These are phyloP conservation scores for Cyclotella distinguenda DNA, from an alignment of 108 stramenopile genomes.

Conservation along the genomic window DNA sequence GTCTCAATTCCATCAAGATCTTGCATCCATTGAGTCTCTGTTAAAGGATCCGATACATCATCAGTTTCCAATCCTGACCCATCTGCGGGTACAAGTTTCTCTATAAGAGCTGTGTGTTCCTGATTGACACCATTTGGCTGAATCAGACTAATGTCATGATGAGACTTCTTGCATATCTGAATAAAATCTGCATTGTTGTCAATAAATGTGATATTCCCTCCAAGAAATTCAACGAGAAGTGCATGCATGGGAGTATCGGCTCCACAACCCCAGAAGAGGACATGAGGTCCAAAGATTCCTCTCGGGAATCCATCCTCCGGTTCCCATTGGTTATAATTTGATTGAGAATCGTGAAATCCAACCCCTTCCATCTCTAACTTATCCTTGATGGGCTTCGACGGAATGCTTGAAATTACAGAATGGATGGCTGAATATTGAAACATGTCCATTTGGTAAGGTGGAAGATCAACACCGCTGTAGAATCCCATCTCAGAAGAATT, in stretches of 20 bases:
- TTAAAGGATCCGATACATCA: conserved; percentile 11
- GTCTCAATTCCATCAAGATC: conserved; percentile 5
- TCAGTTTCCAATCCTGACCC: conserved; percentile 13
- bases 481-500: background rate
- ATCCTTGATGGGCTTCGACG: background rate
- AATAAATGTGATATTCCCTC: conserved; percentile 14
- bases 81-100: background rate
- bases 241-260: conserved; percentile 14
- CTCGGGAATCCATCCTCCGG: background rate
- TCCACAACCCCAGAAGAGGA: conserved; percentile 21
- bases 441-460: conserved; percentile 5
- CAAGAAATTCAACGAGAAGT: conserved; percentile 5
- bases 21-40: conserved; percentile 8
- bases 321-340: background rate
- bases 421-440: conserved; percentile 4
- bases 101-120: background rate
- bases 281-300: background rate
- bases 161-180: background rate
- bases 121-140: background rate
- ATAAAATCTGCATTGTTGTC: conserved; percentile 5
- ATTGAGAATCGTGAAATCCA: background rate
- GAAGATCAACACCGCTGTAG: background rate
- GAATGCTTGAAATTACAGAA: conserved; percentile 1
- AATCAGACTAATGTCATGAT: conserved; percentile 12
- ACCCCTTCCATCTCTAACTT: background rate